Evolutionary conservation across 2,329 filamentous ascomycete genomes (phyloP).

Genomic region (Elsinoe arachidis): DNA sequence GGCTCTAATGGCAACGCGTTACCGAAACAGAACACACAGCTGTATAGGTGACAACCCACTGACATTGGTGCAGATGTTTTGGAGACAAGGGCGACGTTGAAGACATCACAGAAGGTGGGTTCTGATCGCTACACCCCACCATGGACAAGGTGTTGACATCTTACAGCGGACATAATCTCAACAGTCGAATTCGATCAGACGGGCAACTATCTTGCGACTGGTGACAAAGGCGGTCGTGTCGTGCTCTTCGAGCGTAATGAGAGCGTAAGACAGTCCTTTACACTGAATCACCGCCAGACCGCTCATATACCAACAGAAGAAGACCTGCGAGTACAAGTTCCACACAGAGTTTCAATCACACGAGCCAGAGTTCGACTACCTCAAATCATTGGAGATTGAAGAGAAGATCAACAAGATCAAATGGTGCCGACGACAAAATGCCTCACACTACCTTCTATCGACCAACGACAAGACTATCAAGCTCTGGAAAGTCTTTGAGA

Average conservation of each 20-base stretch:
- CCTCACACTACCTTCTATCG: constrained; percentile 93
- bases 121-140: background rate
- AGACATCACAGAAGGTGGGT: constrained; percentile 87
- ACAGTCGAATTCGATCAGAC: constrained; percentile 88
- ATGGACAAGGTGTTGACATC: background rate
- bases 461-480: constrained; percentile 99
- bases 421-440: constrained; percentile 97
- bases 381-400: constrained; percentile 98
- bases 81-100: constrained; percentile 99
- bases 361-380: constrained; percentile 97
- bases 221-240: constrained; percentile 78
- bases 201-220: constrained; percentile 81
- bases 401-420: constrained; percentile 99
- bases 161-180: constrained; percentile 75
- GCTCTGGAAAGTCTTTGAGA: constrained; percentile 99
- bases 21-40: too few relatives aligned
- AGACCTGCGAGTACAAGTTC: constrained; percentile 99
- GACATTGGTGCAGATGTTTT: constrained; percentile 64
- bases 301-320: constrained; percentile 59
- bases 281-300: constrained; percentile 3
- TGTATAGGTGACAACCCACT: background rate
- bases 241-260: constrained; percentile 90
- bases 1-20: too few relatives aligned
- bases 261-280: constrained; percentile 54
- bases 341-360: constrained; percentile 99